A percentile compares a stretch with the other conserved stretches of the same genome.
phyloP scores from a whole-genome alignment of 441 rosid species.

The Raphanus hybrid region DNA sequence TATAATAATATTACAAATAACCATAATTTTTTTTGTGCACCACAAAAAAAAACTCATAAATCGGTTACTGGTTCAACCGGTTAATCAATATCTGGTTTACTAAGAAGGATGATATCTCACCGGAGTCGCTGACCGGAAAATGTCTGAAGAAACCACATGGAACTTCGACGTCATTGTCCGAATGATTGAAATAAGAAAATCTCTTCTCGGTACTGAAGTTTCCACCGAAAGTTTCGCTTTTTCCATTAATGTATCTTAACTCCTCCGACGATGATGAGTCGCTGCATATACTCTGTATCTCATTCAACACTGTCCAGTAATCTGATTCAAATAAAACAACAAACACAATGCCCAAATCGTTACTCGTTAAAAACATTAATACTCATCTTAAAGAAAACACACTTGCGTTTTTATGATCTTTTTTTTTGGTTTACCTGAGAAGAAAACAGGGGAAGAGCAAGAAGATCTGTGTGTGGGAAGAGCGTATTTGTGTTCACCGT shows the following conservation, averaged over 20 bases:
- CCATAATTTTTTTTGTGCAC: too few relatives aligned
- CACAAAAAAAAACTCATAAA: background rate
- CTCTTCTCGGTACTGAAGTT: slow-evolving; percentile 58
- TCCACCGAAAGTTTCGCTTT: slow-evolving; percentile 66
- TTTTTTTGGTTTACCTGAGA: slow-evolving; percentile 56
- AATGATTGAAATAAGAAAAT: slow-evolving; percentile 62
- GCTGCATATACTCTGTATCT: slow-evolving; percentile 55
- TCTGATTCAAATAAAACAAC: slow-evolving; percentile 45
- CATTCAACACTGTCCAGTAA: slow-evolving; percentile 62
- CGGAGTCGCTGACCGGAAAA: slow-evolving; percentile 65
- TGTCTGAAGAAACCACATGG: slow-evolving; percentile 86
- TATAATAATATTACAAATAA: background rate
- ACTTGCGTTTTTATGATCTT: background rate
- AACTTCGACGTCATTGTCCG: slow-evolving; percentile 47
- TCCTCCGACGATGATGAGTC: slow-evolving; percentile 42
- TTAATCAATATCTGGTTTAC: background rate
- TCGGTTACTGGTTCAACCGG: background rate
- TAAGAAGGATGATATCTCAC: slow-evolving; percentile 44
- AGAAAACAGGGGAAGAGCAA: slow-evolving; percentile 71
- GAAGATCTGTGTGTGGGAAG: slow-evolving; percentile 68
- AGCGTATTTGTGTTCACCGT: slow-evolving; percentile 84
- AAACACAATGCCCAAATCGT: background rate
- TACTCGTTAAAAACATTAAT: background rate
- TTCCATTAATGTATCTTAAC: slow-evolving; percentile 62
- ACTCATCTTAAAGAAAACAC: background rate